Evolutionary conservation across 495 filamentous ascomycete genomes (phyloP), one percentile per base, ranked within the genome.

Genomic region (Aspergillus funiculosus): DNA sequence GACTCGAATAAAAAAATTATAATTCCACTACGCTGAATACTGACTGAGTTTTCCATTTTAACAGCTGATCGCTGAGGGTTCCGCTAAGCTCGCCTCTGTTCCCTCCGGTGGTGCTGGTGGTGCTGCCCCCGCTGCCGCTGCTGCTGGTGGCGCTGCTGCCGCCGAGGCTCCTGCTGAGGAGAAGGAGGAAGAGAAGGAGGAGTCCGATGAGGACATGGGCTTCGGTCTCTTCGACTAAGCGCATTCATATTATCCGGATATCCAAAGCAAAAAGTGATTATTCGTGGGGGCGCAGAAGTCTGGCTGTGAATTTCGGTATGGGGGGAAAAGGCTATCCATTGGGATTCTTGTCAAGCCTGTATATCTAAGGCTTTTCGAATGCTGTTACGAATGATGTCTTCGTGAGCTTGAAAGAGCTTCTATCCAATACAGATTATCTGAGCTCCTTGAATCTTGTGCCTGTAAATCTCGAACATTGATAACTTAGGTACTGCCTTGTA

Each of bases 141-240:
- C 67, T 53, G 82, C 73, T 50, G 83, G 74, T 57, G 79, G 78
- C 56, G 82, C 74, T 58, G 84, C 71, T 59, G 87, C 68, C 60
- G 87, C 73, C 53, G 84, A 71, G 50, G 84, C 78, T 52, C 79
- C 80, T 55, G 72, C 79, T 51, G 81, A 80, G 69, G 82, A 75
- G 58, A 82, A 86, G 66, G 76, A 80, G 66, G 82, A 79, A 63
- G 86, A 83, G 59, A 83, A 82, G 63, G 82, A 87, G 71, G 92
- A 97, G 81, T 97, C 92, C 65, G 92, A 99, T 73, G 92, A 99
- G 67, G 92, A 99, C 67, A 99, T 99, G 92, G 92, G 92, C 64
- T 95, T 99, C 79, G 92, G 92, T 85, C 89, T 99, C 49, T 97
- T 97, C 85, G 91, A 96, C 77, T 96, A 74, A 70, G 57, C 57